A percentile compares a stretch with the other conserved stretches of the same genome.
phyloP scores from a whole-genome alignment of 305 asterid genomes.

The Plantago rigida region DNA sequence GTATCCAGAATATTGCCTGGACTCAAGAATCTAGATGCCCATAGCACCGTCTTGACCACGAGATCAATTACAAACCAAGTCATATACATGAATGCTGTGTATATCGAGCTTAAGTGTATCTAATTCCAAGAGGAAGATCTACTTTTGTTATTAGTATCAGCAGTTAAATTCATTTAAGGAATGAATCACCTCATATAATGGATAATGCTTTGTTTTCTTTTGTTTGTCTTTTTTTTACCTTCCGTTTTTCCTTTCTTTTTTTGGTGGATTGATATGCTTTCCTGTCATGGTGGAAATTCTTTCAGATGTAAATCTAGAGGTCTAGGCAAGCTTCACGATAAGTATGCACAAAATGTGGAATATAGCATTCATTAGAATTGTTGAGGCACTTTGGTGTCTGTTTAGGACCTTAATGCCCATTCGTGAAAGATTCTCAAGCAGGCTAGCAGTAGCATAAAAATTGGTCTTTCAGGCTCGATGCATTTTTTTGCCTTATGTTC shows the following conservation, averaged over 20 bases:
- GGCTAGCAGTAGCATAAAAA: too few species aligned
- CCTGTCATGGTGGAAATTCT: too few species aligned
- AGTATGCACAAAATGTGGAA: background rate
- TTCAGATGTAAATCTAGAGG: background rate
- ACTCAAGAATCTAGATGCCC: background rate
- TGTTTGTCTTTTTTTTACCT: too few species aligned
- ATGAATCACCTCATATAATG: background rate
- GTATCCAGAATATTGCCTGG: background rate
- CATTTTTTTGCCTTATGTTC: too few species aligned
- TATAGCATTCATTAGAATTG: too few species aligned
- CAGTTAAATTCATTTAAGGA: background rate
- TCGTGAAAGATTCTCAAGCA: too few species aligned
- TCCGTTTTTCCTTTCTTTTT: too few species aligned
- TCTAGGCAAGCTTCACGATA: background rate
- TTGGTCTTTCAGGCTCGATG: too few species aligned
- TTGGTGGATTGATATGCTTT: too few species aligned
- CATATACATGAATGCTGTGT: background rate
- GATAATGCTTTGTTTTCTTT: background rate
- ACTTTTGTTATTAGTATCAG: background rate
- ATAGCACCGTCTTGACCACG: background rate
- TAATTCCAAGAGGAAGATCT: conserved; percentile 4
- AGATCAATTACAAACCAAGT: too few species aligned
- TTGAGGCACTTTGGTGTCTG: too few species aligned
- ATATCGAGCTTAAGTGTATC: conserved; percentile 1
- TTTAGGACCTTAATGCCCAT: too few species aligned